Evolutionary conservation across 108 stramenopile species (phyloP), one percentile per base, ranked within the genome.

Genomic region (Stephanodiscus minutulus): DNA sequence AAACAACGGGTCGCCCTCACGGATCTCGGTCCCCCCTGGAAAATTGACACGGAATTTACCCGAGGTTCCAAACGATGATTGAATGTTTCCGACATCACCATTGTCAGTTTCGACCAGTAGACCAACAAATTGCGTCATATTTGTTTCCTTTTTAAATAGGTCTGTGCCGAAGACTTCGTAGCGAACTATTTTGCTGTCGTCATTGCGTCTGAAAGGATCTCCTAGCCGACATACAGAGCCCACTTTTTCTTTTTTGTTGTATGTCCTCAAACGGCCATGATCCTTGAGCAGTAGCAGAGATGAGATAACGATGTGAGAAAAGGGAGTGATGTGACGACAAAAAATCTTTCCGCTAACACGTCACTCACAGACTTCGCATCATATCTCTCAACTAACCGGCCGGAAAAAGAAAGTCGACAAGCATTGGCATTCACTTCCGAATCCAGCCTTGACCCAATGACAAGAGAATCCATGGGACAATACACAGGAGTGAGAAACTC

Each of bases 361-460:
- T 31, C 18, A 64, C 73, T 59, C 67, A 74, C 63, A 28, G 63
- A 66, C 59, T 81, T 72, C 24, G 79, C 69, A 58, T 81, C 68
- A 64, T 81, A 85, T 27, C 76, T 76, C 65, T 86, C 85, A 0
- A 92, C 79, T 54, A 97, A 73, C 17, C 91, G 88, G 29, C 97
- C 97, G 31, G 92, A 91, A 86, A 96, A 98, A 8, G 97, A 93
- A 15, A 98, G 68, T 36, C 97, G 90, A 72, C 97, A 98, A 28
- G 91, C 82, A 70, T 79, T 87, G 52, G 67, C 82, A 43, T 90
- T 82, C 2, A 82, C 82, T 62, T 85, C 90, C 20, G 82, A 64
- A 72, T 98, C 98, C 54, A 98, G 78, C 29, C 96, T 82, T 9
- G 96, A 96, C 27, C 96, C 98, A 76, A 98, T 98, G 1, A 98